Evolutionary conservation across 2,329 filamentous ascomycete species (phyloP).

Genomic region (Raffaelea albimanens): DNA sequence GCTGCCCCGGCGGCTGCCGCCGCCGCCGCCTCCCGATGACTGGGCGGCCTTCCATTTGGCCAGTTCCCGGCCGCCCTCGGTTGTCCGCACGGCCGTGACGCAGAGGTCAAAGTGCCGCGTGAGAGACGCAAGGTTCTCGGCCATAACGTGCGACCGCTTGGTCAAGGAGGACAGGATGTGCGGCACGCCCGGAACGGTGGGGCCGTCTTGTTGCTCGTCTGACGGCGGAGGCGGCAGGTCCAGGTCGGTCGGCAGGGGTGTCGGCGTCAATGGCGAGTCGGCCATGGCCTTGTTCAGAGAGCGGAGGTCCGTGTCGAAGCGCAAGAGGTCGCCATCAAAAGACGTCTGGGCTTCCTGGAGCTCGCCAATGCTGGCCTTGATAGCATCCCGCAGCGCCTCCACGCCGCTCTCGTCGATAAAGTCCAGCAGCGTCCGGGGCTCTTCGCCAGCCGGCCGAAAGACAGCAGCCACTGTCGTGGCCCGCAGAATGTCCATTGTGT

Average conservation of each 20-base stretch:
- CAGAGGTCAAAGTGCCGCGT: slow-evolving; percentile 89
- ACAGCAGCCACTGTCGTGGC: slow-evolving; percentile 54
- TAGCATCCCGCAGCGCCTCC: slow-evolving; percentile 51
- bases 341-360: slow-evolving; percentile 56
- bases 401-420: slow-evolving; percentile 69
- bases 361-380: slow-evolving; percentile 63
- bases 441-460: slow-evolving; percentile 50
- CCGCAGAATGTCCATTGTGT: slow-evolving; percentile 56
- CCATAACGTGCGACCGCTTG: slow-evolving; percentile 71
- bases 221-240: neutral
- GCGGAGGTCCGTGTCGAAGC: slow-evolving; percentile 67
- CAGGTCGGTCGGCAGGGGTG: slow-evolving; percentile 9
- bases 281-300: slow-evolving; percentile 50
- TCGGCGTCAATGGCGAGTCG: slow-evolving; percentile 24
- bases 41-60: slow-evolving; percentile 56
- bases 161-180: slow-evolving; percentile 55
- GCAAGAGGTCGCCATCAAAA: slow-evolving; percentile 66
- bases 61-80: slow-evolving; percentile 66
- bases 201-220: slow-evolving; percentile 13
- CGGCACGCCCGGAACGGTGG: slow-evolving; percentile 29
- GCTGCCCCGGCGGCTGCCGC: slow-evolving; percentile 34
- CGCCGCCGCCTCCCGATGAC: neutral
- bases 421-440: slow-evolving; percentile 57
- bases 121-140: slow-evolving; percentile 67
- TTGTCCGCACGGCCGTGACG: slow-evolving; percentile 82